phyloP scores from a whole-genome alignment of 75 land plant species.

The Larix kaempferi region DNA sequence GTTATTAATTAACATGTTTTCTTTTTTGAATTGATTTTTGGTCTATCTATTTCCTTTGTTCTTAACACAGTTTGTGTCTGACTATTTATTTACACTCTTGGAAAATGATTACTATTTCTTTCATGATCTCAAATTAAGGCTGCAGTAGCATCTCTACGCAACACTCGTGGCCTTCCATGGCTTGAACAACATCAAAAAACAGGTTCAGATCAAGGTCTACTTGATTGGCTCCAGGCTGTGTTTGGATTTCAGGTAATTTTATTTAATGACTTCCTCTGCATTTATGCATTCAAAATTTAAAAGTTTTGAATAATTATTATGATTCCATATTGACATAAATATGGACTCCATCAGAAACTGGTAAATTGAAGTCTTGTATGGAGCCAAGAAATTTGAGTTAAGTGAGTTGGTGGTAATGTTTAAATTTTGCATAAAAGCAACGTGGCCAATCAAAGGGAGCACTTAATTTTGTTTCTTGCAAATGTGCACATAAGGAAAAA shows the following conservation, averaged over 20 bases:
- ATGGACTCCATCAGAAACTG: no score
- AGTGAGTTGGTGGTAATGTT: neutral
- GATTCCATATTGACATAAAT: neutral
- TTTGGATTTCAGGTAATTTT: constrained; percentile 87
- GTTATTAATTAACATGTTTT: no score
- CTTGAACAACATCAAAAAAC: constrained; percentile 25
- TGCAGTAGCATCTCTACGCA: constrained; percentile 62
- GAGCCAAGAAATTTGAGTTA: no score
- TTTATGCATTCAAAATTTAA: no score
- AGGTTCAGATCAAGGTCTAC: constrained; percentile 39
- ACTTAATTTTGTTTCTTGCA: constrained; percentile 84
- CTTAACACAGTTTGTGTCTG: no score
- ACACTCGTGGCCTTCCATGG: constrained; percentile 69
- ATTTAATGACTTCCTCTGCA: neutral
- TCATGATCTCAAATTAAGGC: constrained; percentile 57
- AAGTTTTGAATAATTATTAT: neutral
- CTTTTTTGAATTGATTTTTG: no score
- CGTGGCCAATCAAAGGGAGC: constrained; percentile 90
- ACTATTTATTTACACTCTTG: no score
- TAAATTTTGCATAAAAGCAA: constrained; percentile 62
- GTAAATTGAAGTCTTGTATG: no score
- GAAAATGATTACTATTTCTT: neutral
- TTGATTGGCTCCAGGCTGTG: constrained; percentile 81
- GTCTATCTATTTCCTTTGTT: neutral
- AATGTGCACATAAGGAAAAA: constrained; percentile 62